Percentiles rank a stretch among this genome's conserved stretches.
phyloP scores from a whole-genome alignment of 2,329 filamentous ascomycete genomes.

The Penicillium sp. region DNA sequence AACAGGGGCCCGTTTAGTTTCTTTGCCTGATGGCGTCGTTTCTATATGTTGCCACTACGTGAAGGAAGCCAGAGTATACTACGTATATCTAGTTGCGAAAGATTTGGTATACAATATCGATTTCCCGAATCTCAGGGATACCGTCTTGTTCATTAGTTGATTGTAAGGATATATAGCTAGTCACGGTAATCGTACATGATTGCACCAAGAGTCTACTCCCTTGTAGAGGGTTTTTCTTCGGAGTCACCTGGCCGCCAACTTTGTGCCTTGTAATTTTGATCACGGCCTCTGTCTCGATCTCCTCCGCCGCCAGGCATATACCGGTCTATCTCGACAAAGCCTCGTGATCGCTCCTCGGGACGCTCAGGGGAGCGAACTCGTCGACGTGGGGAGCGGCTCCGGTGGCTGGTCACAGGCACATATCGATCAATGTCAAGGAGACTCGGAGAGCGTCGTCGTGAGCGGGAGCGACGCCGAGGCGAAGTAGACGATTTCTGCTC shows the following conservation, averaged over 20 bases:
- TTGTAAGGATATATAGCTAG: neutral
- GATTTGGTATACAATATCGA: neutral
- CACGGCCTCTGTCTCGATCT: constrained; percentile 23
- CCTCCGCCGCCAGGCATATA: constrained; percentile 46
- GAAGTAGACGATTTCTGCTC: constrained; percentile 24
- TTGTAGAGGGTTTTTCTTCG: constrained; percentile 5
- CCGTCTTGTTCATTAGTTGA: neutral
- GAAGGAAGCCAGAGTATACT: too few species aligned
- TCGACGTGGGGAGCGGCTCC: constrained; percentile 48
- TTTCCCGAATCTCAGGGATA: neutral
- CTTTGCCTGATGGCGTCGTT: too few species aligned
- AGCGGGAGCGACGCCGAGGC: constrained; percentile 33
- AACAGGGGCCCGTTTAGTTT: too few species aligned
- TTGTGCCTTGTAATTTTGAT: constrained; percentile 3
- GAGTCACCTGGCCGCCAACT: constrained; percentile 12
- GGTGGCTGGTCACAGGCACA: constrained; percentile 45
- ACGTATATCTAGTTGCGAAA: neutral
- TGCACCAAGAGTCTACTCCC: neutral
- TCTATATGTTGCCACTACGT: too few species aligned
- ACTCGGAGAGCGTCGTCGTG: constrained; percentile 35
- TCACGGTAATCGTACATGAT: neutral
- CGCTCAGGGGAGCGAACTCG: constrained; percentile 43
- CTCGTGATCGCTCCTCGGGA: constrained; percentile 31
- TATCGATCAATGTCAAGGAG: constrained; percentile 51
- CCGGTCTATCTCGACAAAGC: constrained; percentile 48